A percentile compares a stretch with the other conserved stretches of the same genome.
These are phyloP conservation scores for Nymphaea thermarum DNA, from an alignment of 164 flowering plant genomes.

Conservation along the genomic window DNA sequence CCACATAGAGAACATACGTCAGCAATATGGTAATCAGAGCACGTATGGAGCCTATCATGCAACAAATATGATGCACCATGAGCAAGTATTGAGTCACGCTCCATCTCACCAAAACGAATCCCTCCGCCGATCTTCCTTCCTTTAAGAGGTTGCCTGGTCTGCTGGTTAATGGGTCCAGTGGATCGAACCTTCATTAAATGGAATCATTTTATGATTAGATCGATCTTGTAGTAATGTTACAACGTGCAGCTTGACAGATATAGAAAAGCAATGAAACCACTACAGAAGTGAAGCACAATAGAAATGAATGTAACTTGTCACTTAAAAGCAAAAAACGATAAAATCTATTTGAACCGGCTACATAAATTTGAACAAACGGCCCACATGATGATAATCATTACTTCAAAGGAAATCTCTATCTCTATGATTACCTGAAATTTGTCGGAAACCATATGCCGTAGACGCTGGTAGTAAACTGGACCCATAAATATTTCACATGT, in stretches of 20 bases:
- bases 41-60: slow-evolving; percentile 86
- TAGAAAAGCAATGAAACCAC: no score
- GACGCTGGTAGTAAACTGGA: slow-evolving; percentile 94
- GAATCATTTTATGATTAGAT: not conserved
- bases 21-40: slow-evolving; percentile 88
- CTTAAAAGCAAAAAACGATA: no score
- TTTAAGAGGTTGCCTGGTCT: slow-evolving; percentile 82
- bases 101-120: slow-evolving; percentile 96
- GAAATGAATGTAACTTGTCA: no score
- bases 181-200: slow-evolving; percentile 59
- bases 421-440: slow-evolving; percentile 58
- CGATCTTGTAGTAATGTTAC: not conserved
- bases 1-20: slow-evolving; percentile 89
- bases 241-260: not conserved
- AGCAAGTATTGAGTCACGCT: slow-evolving; percentile 84
- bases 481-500: slow-evolving; percentile 90
- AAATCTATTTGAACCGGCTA: no score
- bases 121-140: slow-evolving; percentile 96
- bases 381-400: not conserved
- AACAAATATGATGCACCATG: slow-evolving; percentile 88
- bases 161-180: slow-evolving; percentile 69
- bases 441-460: slow-evolving; percentile 97
- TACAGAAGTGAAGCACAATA: no score
- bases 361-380: no score
- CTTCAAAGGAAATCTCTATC: not conserved